Percentiles rank a stretch among this genome's conserved stretches.
Evolutionary conservation across 495 filamentous ascomycete genomes (phyloP).

Genomic region (Neurospora sp.): DNA sequence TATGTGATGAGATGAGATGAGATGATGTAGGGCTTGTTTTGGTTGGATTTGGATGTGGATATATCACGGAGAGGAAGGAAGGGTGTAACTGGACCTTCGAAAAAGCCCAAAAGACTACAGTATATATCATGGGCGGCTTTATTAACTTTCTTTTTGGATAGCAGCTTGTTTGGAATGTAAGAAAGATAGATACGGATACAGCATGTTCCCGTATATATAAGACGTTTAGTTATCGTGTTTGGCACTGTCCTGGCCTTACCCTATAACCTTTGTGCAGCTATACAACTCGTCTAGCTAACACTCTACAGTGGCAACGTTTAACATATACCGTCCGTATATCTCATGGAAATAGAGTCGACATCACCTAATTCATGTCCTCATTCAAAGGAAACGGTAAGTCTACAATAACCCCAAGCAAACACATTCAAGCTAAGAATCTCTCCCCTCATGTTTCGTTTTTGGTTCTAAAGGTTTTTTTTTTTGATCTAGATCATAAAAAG

Average conservation of each 20-base stretch:
- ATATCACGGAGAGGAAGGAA: not conserved
- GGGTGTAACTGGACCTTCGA: not conserved
- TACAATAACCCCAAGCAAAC: not conserved
- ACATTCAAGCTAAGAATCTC: not conserved
- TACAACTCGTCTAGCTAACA: no score
- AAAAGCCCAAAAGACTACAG: not conserved
- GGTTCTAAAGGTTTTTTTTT: not conserved
- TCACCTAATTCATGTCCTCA: no score
- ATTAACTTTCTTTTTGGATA: not conserved
- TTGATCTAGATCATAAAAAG: not conserved
- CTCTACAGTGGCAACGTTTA: no score
- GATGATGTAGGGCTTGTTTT: not conserved
- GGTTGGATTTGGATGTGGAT: not conserved
- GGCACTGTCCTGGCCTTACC: no score
- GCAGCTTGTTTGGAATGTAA: not conserved
- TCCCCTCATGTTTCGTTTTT: not conserved
- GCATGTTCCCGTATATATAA: not conserved
- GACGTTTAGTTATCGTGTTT: not conserved
- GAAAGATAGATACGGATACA: not conserved
- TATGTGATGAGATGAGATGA: not conserved
- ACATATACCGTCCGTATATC: no score
- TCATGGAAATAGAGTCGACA: no score
- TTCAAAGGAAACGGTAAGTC: not conserved
- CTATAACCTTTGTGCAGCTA: no score
- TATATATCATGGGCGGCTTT: not conserved